phyloP scores from a whole-genome alignment of 805 yeast species.

The Candida incommunis region DNA sequence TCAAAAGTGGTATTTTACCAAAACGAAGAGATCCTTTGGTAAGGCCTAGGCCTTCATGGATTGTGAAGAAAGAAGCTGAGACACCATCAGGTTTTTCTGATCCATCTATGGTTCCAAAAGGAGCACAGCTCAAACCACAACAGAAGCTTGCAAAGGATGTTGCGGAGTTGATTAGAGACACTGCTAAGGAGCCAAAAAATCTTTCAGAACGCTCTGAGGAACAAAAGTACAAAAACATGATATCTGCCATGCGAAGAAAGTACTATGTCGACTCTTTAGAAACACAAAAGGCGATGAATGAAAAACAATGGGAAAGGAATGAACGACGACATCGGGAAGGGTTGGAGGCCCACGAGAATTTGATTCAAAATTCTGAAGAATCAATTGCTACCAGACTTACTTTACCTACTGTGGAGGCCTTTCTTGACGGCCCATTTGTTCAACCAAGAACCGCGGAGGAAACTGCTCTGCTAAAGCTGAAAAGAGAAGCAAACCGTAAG shows the following conservation, averaged over 20 bases:
- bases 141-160: slow-evolving; percentile 36
- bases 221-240: slow-evolving; percentile 33
- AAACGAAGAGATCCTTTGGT: slow-evolving; percentile 58
- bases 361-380: slow-evolving; percentile 21
- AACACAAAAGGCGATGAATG: slow-evolving; percentile 36
- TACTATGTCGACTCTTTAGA: slow-evolving; percentile 51
- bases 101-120: slow-evolving; percentile 43
- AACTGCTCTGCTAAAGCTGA: slow-evolving; percentile 36
- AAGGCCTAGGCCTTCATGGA: slow-evolving; percentile 28
- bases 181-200: slow-evolving; percentile 34
- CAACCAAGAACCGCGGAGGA: slow-evolving; percentile 64
- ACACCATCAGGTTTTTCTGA: slow-evolving; percentile 61
- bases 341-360: slow-evolving; percentile 16
- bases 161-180: slow-evolving; percentile 38
- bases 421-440: slow-evolving; percentile 56
- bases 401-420: slow-evolving; percentile 62
- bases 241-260: slow-evolving; percentile 56
- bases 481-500: slow-evolving; percentile 55
- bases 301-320: slow-evolving; percentile 25
- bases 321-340: slow-evolving; percentile 24
- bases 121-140: slow-evolving; percentile 39
- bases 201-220: slow-evolving; percentile 13
- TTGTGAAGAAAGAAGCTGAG: slow-evolving; percentile 26
- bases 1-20: slow-evolving; percentile 75
- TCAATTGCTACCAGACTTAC: slow-evolving; percentile 44